phyloP scores from a whole-genome alignment of 1,284 basidiomycete genomes.

The Austroboletus niveus region DNA sequence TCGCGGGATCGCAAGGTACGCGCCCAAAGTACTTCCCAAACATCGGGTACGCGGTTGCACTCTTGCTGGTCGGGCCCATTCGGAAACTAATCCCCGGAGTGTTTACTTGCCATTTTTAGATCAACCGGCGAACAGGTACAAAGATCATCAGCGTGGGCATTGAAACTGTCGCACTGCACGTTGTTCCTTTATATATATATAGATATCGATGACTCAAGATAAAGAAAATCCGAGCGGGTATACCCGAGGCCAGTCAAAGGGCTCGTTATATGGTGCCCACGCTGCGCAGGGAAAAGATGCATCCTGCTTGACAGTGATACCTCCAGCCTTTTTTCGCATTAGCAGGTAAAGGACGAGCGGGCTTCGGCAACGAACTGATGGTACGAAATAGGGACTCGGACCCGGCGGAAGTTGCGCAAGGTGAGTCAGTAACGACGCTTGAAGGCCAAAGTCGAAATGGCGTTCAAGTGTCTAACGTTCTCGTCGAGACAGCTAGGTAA shows the following conservation, averaged over 20 bases:
- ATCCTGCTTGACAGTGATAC: too few relatives aligned
- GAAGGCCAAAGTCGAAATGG: too few relatives aligned
- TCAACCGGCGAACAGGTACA: background rate
- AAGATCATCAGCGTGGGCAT: background rate
- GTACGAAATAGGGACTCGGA: too few relatives aligned
- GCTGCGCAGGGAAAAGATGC: too few relatives aligned
- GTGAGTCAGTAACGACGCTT: too few relatives aligned
- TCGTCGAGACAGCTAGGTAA: too few relatives aligned
- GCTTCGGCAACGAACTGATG: too few relatives aligned
- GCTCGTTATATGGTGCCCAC: background rate
- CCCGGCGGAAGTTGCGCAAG: too few relatives aligned
- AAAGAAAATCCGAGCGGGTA: background rate
- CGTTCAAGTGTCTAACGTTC: too few relatives aligned
- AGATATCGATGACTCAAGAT: background rate
- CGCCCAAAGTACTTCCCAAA: background rate
- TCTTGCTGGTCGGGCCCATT: background rate
- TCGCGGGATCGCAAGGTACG: background rate
- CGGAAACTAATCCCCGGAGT: conserved; percentile 14
- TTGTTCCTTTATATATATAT: background rate
- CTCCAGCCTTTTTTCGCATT: too few relatives aligned
- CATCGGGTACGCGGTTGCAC: background rate
- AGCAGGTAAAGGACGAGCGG: too few relatives aligned
- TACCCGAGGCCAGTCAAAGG: background rate
- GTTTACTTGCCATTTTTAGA: conserved; percentile 56
- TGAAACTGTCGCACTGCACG: background rate